Conservation (phyloP, 805 yeast genomes). For the Candida gorgasii region DNA sequence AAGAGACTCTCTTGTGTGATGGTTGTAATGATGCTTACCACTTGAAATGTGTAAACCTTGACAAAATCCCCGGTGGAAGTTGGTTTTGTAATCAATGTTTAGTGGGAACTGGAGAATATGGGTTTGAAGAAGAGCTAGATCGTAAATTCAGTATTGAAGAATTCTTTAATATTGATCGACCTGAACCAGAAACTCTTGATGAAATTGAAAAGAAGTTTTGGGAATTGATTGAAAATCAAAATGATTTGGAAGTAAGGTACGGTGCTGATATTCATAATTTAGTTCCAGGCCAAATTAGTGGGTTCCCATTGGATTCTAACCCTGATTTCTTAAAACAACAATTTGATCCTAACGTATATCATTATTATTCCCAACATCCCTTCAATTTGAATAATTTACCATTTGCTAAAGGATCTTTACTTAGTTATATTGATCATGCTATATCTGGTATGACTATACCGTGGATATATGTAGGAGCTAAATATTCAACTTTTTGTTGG, state of each 20-base stretch:
- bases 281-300: slow-evolving; percentile 65
- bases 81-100: slow-evolving; percentile 88
- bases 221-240: slow-evolving; percentile 45
- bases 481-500: slow-evolving; percentile 94
- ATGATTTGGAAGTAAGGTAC: slow-evolving; percentile 63
- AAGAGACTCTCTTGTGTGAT: slow-evolving; percentile 60
- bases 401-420: slow-evolving; percentile 64
- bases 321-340: slow-evolving; percentile 16
- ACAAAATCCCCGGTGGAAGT: slow-evolving; percentile 51
- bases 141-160: slow-evolving; percentile 55
- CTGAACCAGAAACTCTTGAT: slow-evolving; percentile 39
- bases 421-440: slow-evolving; percentile 60
- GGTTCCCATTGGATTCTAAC: slow-evolving; percentile 58
- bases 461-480: slow-evolving; percentile 90
- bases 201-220: slow-evolving; percentile 68
- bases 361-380: slow-evolving; percentile 55
- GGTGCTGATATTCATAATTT: slow-evolving; percentile 84
- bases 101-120: slow-evolving; percentile 85
- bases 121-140: slow-evolving; percentile 70
- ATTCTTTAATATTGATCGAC: slow-evolving; percentile 56
- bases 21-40: slow-evolving; percentile 76
- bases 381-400: slow-evolving; percentile 80
- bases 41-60: slow-evolving; percentile 57
- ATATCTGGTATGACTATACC: slow-evolving; percentile 95
- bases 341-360: slow-evolving; percentile 14